phyloP scores from a whole-genome alignment of 352 stramenopile species.

The Detonula confervacea region DNA sequence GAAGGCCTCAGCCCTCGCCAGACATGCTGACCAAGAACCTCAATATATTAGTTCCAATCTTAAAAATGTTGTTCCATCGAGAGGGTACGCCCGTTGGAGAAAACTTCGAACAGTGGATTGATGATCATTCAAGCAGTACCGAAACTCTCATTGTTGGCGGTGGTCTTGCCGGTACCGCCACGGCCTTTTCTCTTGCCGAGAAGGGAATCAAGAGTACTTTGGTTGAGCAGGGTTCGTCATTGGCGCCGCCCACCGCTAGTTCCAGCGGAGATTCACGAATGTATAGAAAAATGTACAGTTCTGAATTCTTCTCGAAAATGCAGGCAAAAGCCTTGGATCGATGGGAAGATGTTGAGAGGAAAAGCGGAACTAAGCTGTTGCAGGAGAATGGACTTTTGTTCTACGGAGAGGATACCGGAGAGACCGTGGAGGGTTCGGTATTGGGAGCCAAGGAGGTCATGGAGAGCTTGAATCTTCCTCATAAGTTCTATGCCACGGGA shows the following conservation, averaged over 20 bases:
- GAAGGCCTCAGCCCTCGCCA: conserved; percentile 41
- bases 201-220: conserved; percentile 40
- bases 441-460: conserved; percentile 47
- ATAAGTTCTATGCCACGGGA: conserved; percentile 45
- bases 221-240: conserved; percentile 31
- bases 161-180: conserved; percentile 42
- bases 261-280: conserved; percentile 53
- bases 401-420: conserved; percentile 55
- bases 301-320: conserved; percentile 59
- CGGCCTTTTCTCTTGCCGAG: conserved; percentile 33
- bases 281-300: conserved; percentile 61
- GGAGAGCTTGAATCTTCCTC: conserved; percentile 38
- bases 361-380: conserved; percentile 38
- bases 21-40: conserved; percentile 26
- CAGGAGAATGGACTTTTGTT: conserved; percentile 57
- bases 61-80: conserved; percentile 27
- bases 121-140: conserved; percentile 44
- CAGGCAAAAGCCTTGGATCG: conserved; percentile 39
- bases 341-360: conserved; percentile 49
- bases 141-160: conserved; percentile 52
- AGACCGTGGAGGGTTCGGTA: conserved; percentile 54
- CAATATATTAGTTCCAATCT: conserved; percentile 10
- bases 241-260: conserved; percentile 33
- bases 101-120: conserved; percentile 51
- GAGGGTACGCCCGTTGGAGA: conserved; percentile 43